Evolutionary conservation across 2,329 filamentous ascomycete genomes (phyloP).

Genomic region (Talaromyces albobiverticillius): DNA sequence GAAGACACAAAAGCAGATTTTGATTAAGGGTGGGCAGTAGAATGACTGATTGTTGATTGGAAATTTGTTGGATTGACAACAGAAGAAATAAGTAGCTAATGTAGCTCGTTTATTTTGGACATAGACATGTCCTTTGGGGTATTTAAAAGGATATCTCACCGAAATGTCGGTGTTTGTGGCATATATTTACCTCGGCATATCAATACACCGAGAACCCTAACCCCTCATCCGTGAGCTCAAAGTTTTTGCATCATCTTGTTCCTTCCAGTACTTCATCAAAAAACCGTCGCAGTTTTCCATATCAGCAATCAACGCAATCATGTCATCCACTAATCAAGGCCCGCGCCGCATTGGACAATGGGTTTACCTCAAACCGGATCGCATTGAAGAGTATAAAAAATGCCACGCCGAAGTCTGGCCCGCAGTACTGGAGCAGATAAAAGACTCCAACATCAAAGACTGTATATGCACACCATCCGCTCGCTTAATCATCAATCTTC

Average conservation of each 20-base stretch:
- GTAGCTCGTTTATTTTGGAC: too few species aligned
- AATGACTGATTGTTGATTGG: too few species aligned
- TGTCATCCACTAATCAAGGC: constrained; percentile 17
- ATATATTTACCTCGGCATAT: constrained; percentile 1
- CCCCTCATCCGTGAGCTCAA: not conserved
- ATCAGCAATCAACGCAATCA: not conserved
- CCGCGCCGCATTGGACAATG: constrained; percentile 63
- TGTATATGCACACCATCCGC: constrained; percentile 47
- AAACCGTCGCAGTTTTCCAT: too few species aligned
- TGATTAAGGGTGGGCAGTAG: too few species aligned
- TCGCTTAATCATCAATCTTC: too few species aligned
- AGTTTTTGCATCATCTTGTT: not conserved
- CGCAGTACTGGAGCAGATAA: constrained; percentile 72
- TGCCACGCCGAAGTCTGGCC: constrained; percentile 74
- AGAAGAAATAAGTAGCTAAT: too few species aligned
- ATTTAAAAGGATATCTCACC: too few species aligned
- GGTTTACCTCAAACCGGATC: constrained; percentile 67
- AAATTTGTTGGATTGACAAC: too few species aligned
- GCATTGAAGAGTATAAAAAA: constrained; percentile 67
- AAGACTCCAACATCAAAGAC: constrained; percentile 70
- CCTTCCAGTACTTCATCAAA: not conserved
- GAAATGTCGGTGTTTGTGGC: too few species aligned
- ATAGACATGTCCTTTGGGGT: too few species aligned
- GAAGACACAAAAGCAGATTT: too few species aligned
- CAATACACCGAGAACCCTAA: constrained; percentile 3